Base-by-base conservation (phyloP, 257 asterid genomes). In the Fraxinus quadrangulata region DNA sequence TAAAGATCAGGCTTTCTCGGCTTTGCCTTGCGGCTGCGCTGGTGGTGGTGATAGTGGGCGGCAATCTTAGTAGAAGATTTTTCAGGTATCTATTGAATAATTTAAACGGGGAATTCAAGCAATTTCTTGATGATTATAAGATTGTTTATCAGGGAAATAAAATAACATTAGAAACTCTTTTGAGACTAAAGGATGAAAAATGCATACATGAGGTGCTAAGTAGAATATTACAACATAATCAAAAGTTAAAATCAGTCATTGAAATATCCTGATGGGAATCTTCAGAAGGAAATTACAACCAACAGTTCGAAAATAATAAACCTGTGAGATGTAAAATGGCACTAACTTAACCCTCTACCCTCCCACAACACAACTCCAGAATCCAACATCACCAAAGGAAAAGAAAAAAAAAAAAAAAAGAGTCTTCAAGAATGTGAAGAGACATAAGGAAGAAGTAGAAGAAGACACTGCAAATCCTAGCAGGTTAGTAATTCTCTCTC, bases 221-320 rank as follows among this genome's bases (percentile, higher is more conserved):
- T 14, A 37, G 75, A 34, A 76, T 39, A 74, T 40, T 76, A 83
- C 82, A 84, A 81, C 63, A 79, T n/a, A 40, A 70, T 65, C 26
- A 75, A 68, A 82, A 73, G 82, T 72, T 70, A 75, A 45, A 51
- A 75, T 31, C 26, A 80, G 13, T 31, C 75, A 49, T 30, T 45
- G 49, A 77, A 34, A 70, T 33, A 45, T 67, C 61, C 51, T 72
- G 76, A 84, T 63, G 81, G 76, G 75, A 75, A 76, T 75, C 80
- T 74, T 81, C 79, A 69, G 78, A 77, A 82, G 79, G 78, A 34
- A 77, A 68, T 73, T 77, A 81, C 82, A 77, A 83, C 83, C 83
- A 83, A 80, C 81, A 75, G 81, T 78, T 73, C 74, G 69, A 71
- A 39, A 80, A 68, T 79, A 81, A 81, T 76, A 77, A 36, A 67